These are phyloP conservation scores for Fraxinus latifolia DNA, from an alignment of 305 asterid genomes.

Conservation along the genomic window DNA sequence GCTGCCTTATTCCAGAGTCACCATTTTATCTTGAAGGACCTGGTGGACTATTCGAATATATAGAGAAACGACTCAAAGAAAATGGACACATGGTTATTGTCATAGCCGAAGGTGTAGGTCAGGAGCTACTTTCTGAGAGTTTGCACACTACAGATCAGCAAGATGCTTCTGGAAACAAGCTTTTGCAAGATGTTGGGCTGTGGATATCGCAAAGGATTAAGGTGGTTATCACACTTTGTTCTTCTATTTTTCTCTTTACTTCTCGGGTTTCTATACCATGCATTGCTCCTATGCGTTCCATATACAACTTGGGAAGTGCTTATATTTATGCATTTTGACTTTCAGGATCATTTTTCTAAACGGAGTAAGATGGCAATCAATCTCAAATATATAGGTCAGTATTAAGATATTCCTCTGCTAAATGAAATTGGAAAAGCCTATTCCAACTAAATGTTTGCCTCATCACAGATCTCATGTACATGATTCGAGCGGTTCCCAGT, in stretches of 20 bases:
- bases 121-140: constrained; percentile 62
- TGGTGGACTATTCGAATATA: constrained; percentile 69
- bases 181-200: constrained; percentile 65
- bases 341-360: constrained; percentile 67
- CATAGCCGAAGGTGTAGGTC: constrained; percentile 88
- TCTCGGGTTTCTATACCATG: not conserved
- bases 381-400: constrained; percentile 74
- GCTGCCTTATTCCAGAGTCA: constrained; percentile 86
- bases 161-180: constrained; percentile 79
- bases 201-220: constrained; percentile 74
- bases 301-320: not conserved
- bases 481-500: constrained; percentile 83
- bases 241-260: not conserved
- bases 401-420: not conserved
- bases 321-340: not conserved
- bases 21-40: constrained; percentile 73
- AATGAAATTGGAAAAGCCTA: not conserved
- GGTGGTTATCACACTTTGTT: constrained; percentile 29
- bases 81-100: constrained; percentile 83
- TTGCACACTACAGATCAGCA: constrained; percentile 29
- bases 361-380: constrained; percentile 51
- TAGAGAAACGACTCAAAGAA: constrained; percentile 61
- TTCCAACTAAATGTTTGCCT: not conserved
- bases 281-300: not conserved
- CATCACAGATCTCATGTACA: constrained; percentile 71